These are phyloP conservation scores for Calonectria hongkongensis DNA, from an alignment of 2,329 filamentous ascomycete genomes.

Conservation along the genomic window DNA sequence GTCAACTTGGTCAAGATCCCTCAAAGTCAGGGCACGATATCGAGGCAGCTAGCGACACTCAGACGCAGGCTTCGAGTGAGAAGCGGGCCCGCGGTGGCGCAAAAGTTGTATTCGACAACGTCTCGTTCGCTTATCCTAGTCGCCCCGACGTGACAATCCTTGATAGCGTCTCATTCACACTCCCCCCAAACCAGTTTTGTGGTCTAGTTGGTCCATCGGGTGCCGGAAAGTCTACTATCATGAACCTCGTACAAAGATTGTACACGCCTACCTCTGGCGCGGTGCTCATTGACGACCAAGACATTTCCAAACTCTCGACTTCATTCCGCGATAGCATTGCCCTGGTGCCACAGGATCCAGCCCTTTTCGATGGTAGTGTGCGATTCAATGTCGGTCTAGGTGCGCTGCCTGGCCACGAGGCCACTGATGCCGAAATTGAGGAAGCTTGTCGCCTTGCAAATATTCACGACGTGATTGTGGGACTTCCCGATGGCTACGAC, in stretches of 20 bases:
- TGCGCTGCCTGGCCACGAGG: constrained; percentile 71
- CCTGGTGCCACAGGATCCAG: constrained; percentile 74
- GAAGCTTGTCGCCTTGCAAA: constrained; percentile 80
- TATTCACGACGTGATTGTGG: constrained; percentile 81
- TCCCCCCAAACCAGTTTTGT: constrained; percentile 75
- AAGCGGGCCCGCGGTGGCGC: constrained; percentile 57
- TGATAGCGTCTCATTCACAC: constrained; percentile 71
- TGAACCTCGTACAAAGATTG: constrained; percentile 72
- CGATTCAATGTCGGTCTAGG: constrained; percentile 74
- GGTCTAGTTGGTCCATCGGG: constrained; percentile 80
- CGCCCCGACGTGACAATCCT: constrained; percentile 76
- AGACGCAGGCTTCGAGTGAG: constrained; percentile 46
- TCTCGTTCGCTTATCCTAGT: constrained; percentile 80
- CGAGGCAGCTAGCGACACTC: constrained; percentile 58
- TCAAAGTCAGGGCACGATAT: constrained; percentile 57
- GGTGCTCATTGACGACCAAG: constrained; percentile 65
- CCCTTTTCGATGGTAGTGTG: constrained; percentile 74
- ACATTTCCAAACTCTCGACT: constrained; percentile 64
- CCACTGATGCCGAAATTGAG: constrained; percentile 76
- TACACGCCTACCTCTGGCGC: constrained; percentile 65
- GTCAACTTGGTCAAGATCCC: constrained; percentile 3
- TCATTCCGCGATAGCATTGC: constrained; percentile 72
- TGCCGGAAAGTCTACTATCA: constrained; percentile 80
- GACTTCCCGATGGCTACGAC: constrained; percentile 79
- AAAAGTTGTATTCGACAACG: constrained; percentile 73